Evolutionary conservation across 495 filamentous ascomycete genomes (phyloP).

Genomic region (Beverwykella pulmonaria): DNA sequence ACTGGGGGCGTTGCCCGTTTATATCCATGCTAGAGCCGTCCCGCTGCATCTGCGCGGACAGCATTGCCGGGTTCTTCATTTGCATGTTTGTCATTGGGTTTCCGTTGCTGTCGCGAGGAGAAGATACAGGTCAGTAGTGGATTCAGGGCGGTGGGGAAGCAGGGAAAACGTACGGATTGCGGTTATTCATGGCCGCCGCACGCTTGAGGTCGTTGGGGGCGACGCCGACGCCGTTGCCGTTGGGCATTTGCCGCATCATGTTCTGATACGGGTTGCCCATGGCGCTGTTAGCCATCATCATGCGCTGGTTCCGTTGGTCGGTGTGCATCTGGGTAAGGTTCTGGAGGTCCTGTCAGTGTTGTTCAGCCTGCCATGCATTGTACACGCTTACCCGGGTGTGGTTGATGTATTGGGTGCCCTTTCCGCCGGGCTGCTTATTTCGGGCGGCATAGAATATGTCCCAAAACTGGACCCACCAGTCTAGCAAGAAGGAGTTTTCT

Average conservation of each 20-base stretch:
- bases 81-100: slow-evolving; percentile 61
- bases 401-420: slow-evolving; percentile 69
- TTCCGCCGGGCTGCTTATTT: slow-evolving; percentile 49
- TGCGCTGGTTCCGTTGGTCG: slow-evolving; percentile 61
- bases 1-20: slow-evolving; percentile 76
- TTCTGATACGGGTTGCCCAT: slow-evolving; percentile 51
- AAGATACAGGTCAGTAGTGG: slow-evolving; percentile 41
- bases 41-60: slow-evolving; percentile 75
- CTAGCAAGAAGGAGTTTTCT: slow-evolving; percentile 79
- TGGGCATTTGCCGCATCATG: slow-evolving; percentile 60
- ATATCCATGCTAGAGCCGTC: slow-evolving; percentile 87
- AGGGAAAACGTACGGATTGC: slow-evolving; percentile 60
- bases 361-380: neutral
- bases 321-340: slow-evolving; percentile 63
- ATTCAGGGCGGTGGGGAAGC: neutral
- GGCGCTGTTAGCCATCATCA: slow-evolving; percentile 66
- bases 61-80: slow-evolving; percentile 62
- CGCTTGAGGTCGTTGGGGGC: slow-evolving; percentile 65
- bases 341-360: slow-evolving; percentile 47
- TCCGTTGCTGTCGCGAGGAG: slow-evolving; percentile 60
- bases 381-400: slow-evolving; percentile 72
- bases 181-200: slow-evolving; percentile 77
- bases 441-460: slow-evolving; percentile 84
- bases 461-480: slow-evolving; percentile 98
- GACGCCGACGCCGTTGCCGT: slow-evolving; percentile 44